Evolutionary conservation across 805 yeast genomes (phyloP), one percentile per base, ranked within the genome.

Genomic region (Candida sanyiensis): DNA sequence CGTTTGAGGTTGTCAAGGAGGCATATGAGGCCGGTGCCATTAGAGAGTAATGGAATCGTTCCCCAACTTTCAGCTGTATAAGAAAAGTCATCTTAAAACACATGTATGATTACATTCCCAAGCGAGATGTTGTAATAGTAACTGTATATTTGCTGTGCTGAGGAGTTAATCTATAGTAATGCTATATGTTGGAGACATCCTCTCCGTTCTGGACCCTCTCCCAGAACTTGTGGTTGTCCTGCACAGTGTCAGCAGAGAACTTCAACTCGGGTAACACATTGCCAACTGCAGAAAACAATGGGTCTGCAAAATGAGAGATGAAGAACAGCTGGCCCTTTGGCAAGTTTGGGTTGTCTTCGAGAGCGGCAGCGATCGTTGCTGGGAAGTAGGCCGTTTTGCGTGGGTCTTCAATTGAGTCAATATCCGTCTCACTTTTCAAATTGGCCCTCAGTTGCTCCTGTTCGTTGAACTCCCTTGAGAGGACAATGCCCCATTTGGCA

Each of bases 401-500:
- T 18, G 42, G 38, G 35, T 54, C 57, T 6, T 26, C 30, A 1
- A 47, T 28, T 3, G 43, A 23, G 19, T 44, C 45, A 50, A 62
- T 56, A 30, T 56, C 54, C 12, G 51, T 40, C 15, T 45, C 44
- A 7, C 34, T 28, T 6, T 43, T 30, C 26, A 67, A 40, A 28
- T 58, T 56, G 18, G 60, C 56, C 42, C 80, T 81, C 24, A 88
- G 64, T 25, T 54, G 58, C 5, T 70, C 63, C 43, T 86, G 76
- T 55, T 84, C 89, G 32, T 68, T 70, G 50, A 88, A 85, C 60
- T 89, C 97, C 45, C 83, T 65, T 1, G 82, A 72, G 29, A 89
- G 69, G n/a, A 80, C 75, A 45, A 75, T 64, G 5, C 95, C 96
- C 97, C 97, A 89, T 62, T 82, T 80, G 1, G 85, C 74, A 17